Base-by-base conservation (phyloP, 2,329 filamentous ascomycete genomes). In the Epichloe brachyelytri region DNA sequence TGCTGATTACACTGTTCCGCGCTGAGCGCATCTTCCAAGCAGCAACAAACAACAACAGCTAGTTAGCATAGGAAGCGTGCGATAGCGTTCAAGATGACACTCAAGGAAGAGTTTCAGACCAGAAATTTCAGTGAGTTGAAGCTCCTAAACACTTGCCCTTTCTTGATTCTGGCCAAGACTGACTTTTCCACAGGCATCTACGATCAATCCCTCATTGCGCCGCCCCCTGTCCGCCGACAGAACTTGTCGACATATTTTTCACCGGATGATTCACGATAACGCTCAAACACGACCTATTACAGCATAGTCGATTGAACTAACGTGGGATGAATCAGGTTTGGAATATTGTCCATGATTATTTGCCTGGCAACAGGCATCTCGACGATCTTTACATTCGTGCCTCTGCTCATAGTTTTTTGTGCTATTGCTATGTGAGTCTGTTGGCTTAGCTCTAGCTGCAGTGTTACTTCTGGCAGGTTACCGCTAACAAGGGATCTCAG, bases 91-190 rank as follows among this genome's bases (percentile, higher is more conserved):
- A 82, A 71, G 56, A 85, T 85, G 82, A 78, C 80, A 66, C 75
- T 86, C 71, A 78, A 78, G 68, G 82, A 86, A 63, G 82, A 86
- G 69, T 84, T 86, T 65, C 77, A 77, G 65, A 83, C 82, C 54
- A 75, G 83, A 63, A 86, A 86, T 71, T 86, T 86, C 71, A 86
- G 82, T 86, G 74, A 62, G 82, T 72, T 54, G 2, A 5, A 10
- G 20, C 20, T 49, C 43, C 43, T 51, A 57, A 48, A 17, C 45
- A 46, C 33, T 49, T 47, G 19, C 40, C 43, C 51, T 46, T 48
- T 41, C 19, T 39, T 33, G 39, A 17, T 34, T 43, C 20, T 33
- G 47, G 11, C 30, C 34, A 12, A 22, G 20, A 43, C 53, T 55
- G 41, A 54, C 46, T 30, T 30, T 38, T n/a, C 30, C 7, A 34